Percentiles rank a stretch among this genome's conserved stretches.
Evolutionary conservation across 75 land plant species (phyloP).

Genomic region (Cupressus sempervirens): DNA sequence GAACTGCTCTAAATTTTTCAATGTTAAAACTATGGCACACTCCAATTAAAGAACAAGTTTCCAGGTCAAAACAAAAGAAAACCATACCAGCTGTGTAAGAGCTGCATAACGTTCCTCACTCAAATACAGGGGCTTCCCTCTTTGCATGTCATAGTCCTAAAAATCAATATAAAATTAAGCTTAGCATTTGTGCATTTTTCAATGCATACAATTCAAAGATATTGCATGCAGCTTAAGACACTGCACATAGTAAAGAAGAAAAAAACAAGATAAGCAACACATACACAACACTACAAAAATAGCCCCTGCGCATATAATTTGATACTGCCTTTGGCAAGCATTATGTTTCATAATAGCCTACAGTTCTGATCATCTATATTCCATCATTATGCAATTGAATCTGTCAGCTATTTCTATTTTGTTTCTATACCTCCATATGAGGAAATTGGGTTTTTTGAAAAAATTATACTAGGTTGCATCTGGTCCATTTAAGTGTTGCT

Average conservation of each 20-base stretch:
- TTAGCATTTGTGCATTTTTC: not conserved
- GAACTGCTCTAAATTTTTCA: not conserved
- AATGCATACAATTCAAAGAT: not conserved
- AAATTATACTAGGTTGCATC: not conserved
- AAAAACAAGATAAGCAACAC: not conserved
- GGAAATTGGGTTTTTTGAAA: not conserved
- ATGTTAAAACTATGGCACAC: not conserved
- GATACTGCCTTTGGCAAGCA: not conserved
- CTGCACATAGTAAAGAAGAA: not conserved
- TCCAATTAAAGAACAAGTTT: not conserved
- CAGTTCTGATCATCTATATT: not conserved
- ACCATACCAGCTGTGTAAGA: conserved; percentile 64
- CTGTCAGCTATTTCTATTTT: not conserved
- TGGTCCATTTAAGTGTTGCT: not conserved
- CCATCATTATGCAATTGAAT: not conserved
- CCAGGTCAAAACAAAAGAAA: not conserved
- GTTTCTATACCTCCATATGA: not conserved
- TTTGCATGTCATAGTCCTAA: conserved; percentile 76
- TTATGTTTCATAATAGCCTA: not conserved
- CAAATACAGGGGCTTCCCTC: conserved; percentile 88
- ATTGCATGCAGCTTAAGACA: not conserved
- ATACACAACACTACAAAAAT: not conserved
- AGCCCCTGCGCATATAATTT: not conserved
- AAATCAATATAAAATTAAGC: conserved; percentile 2
- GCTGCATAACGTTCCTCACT: conserved; percentile 88